Percentiles rank a stretch among this genome's conserved stretches.
Conservation (phyloP, 108 stramenopile genomes). For the Skeletonema tropicum region DNA sequence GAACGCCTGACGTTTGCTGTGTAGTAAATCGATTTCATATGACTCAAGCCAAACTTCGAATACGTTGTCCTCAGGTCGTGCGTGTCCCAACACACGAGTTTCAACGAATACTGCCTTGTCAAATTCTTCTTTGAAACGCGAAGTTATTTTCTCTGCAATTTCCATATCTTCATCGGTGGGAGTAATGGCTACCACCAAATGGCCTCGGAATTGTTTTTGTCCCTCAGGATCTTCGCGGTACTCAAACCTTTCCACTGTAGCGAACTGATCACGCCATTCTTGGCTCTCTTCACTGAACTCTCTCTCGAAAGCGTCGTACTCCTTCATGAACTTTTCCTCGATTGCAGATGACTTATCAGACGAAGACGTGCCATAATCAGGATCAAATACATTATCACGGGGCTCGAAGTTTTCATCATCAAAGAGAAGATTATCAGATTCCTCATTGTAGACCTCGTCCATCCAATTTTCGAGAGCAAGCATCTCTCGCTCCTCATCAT, state of each 20-base stretch:
- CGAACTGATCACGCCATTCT: constrained; percentile 56
- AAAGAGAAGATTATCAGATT: constrained; percentile 79
- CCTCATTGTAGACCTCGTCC: constrained; percentile 87
- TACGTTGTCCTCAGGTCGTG: constrained; percentile 75
- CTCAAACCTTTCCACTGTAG: constrained; percentile 52
- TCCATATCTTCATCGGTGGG: constrained; percentile 65
- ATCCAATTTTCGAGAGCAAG: constrained; percentile 85
- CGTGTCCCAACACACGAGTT: constrained; percentile 78
- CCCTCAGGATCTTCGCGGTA: constrained; percentile 74
- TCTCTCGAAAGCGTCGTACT: constrained; percentile 62
- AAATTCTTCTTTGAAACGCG: constrained; percentile 72
- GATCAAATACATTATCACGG: constrained; percentile 78
- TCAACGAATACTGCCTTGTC: constrained; percentile 83
- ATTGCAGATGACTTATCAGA: constrained; percentile 63
- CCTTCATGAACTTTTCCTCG: constrained; percentile 66
- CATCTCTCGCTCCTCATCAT: constrained; percentile 89
- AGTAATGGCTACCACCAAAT: constrained; percentile 81
- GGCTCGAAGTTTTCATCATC: constrained; percentile 82
- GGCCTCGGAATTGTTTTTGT: constrained; percentile 76
- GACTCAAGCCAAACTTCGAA: constrained; percentile 90
- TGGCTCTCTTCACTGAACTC: constrained; percentile 62
- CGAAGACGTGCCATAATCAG: constrained; percentile 64
- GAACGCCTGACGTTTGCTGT: constrained; percentile 70
- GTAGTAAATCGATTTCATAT: constrained; percentile 82
- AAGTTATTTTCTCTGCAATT: constrained; percentile 77